phyloP scores from a whole-genome alignment of 192 early-diverging fungal species.

The Coemansia sp. region DNA sequence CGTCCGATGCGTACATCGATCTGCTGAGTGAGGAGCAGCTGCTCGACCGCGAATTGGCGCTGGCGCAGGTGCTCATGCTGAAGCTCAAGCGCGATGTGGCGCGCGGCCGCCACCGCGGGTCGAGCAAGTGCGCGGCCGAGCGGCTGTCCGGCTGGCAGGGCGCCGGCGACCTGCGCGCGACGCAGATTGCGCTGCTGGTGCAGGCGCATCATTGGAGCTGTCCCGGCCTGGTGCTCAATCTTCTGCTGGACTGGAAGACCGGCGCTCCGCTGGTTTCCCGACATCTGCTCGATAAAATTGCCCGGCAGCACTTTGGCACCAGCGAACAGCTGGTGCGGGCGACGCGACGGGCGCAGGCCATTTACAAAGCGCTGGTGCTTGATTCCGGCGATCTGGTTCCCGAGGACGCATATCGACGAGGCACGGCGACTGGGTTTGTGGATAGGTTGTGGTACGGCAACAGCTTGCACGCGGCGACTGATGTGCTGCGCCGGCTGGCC shows the following conservation, averaged over 20 bases:
- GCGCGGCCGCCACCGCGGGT: slow-evolving; percentile 11
- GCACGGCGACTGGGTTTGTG: slow-evolving; percentile 5
- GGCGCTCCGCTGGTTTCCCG: not conserved
- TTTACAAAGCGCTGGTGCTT: slow-evolving; percentile 2
- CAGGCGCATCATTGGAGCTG: slow-evolving; percentile 3
- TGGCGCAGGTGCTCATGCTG: slow-evolving; percentile 14
- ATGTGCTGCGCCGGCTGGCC: not conserved
- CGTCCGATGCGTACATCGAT: not conserved
- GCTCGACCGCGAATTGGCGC: slow-evolving; percentile 1
- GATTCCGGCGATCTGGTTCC: not conserved
- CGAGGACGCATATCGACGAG: not conserved
- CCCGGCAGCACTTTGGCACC: not conserved
- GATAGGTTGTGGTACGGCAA: slow-evolving; percentile 14
- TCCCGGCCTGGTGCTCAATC: slow-evolving; percentile 21
- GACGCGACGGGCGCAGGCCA: not conserved
- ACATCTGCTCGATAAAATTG: not conserved
- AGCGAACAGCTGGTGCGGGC: not conserved
- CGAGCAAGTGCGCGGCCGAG: not conserved
- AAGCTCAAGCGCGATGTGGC: slow-evolving; percentile 9
- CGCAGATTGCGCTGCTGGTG: slow-evolving; percentile 7
- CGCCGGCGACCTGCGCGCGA: not conserved
- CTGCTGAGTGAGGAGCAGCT: not conserved
- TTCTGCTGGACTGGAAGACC: slow-evolving; percentile 17
- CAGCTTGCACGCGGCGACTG: not conserved
- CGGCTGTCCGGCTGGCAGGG: not conserved